phyloP scores from a whole-genome alignment of 2,329 filamentous ascomycete genomes.

The Coniochaeta ligniaria region DNA sequence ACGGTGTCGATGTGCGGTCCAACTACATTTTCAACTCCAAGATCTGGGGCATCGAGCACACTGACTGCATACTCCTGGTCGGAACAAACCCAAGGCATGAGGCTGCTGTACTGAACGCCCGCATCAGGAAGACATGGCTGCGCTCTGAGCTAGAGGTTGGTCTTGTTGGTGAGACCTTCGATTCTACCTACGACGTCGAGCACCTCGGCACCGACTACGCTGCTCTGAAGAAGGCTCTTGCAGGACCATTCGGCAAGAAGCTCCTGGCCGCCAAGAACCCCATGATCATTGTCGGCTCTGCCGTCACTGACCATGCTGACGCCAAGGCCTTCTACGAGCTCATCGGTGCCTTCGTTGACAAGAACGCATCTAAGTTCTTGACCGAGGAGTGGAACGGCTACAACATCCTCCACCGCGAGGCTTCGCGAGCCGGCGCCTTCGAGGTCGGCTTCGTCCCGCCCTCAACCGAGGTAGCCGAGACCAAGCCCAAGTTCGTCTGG shows the following conservation, averaged over 20 bases:
- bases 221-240: slow-evolving; percentile 76
- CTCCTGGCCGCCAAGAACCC: slow-evolving; percentile 80
- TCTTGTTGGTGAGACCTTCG: slow-evolving; percentile 82
- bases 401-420: slow-evolving; percentile 90
- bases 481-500: slow-evolving; percentile 92
- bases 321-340: slow-evolving; percentile 91
- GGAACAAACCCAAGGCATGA: slow-evolving; percentile 95
- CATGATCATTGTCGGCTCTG: slow-evolving; percentile 95
- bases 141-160: slow-evolving; percentile 90
- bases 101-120: slow-evolving; percentile 89
- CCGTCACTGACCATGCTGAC: slow-evolving; percentile 83
- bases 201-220: slow-evolving; percentile 75
- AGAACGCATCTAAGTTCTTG: slow-evolving; percentile 81
- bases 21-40: slow-evolving; percentile 97
- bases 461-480: slow-evolving; percentile 72
- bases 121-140: slow-evolving; percentile 97
- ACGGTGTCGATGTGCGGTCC: slow-evolving; percentile 87
- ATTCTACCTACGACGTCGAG: slow-evolving; percentile 93
- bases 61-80: slow-evolving; percentile 84
- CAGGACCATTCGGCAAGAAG: slow-evolving; percentile 88
- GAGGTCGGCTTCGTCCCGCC: slow-evolving; percentile 92
- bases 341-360: slow-evolving; percentile 84
- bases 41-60: slow-evolving; percentile 89
- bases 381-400: slow-evolving; percentile 94
- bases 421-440: slow-evolving; percentile 86